Evolutionary conservation across 208 protist species (phyloP).

Genomic region (Naegleria lovaniensis): DNA sequence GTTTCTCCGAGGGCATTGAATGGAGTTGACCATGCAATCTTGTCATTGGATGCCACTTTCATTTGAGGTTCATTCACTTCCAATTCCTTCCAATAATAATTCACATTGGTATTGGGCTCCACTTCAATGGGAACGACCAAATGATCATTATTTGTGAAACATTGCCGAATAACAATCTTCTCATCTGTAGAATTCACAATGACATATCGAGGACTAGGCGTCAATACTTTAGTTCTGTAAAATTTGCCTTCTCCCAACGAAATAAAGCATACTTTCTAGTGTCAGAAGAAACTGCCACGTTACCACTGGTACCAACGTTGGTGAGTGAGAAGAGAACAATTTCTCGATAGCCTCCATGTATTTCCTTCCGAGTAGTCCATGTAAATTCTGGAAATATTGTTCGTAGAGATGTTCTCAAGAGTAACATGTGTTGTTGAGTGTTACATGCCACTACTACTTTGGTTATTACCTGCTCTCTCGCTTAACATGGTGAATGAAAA

Average conservation of each 20-base stretch:
- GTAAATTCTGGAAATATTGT: neutral
- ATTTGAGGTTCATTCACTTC: neutral
- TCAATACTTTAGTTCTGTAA: slow-evolving; percentile 12
- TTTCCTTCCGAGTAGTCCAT: neutral
- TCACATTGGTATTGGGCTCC: neutral
- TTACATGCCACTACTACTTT: neutral
- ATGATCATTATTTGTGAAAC: neutral
- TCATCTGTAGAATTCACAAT: neutral
- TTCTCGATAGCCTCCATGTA: neutral
- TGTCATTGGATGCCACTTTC: neutral
- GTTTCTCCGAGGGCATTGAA: neutral
- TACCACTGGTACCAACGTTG: neutral
- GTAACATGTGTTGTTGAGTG: no score
- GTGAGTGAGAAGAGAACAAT: neutral
- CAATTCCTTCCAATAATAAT: slow-evolving; percentile 12
- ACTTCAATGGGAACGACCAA: neutral
- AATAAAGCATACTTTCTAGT: neutral
- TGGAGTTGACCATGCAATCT: neutral
- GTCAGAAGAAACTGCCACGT: neutral
- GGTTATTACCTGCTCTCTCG: neutral
- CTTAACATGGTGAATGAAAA: neutral
- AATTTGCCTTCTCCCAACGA: slow-evolving; percentile 1
- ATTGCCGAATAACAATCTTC: neutral
- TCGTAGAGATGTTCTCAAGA: neutral
- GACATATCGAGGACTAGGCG: neutral